These are phyloP conservation scores for Phytophthora vignae DNA, from an alignment of 352 stramenopile genomes.

Conservation along the genomic window DNA sequence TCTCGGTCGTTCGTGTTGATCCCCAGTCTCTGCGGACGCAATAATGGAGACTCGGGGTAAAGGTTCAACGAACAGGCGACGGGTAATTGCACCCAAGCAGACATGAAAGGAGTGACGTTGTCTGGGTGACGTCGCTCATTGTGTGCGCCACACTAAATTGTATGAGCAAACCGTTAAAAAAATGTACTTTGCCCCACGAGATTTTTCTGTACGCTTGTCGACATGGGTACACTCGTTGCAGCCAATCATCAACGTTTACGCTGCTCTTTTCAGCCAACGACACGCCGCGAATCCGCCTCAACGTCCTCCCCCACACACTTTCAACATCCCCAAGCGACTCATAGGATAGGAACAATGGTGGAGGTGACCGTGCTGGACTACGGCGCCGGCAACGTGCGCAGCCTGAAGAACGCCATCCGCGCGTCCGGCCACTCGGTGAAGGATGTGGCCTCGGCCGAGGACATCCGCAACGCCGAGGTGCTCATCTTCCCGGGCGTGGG, in stretches of 20 bases:
- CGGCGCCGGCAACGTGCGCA: slow-evolving; percentile 98
- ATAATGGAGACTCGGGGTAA: slow-evolving; percentile 14
- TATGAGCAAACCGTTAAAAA: neutral
- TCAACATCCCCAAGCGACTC: neutral
- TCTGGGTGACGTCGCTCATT: neutral
- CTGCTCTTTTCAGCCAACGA: slow-evolving; percentile 1
- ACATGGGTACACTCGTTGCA: neutral
- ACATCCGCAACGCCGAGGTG: slow-evolving; percentile 90
- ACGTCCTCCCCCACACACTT: slow-evolving; percentile 4
- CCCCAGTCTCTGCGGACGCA: slow-evolving; percentile 12
- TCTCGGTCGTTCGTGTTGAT: slow-evolving; percentile 21
- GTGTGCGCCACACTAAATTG: slow-evolving; percentile 8
- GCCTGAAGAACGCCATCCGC: slow-evolving; percentile 96
- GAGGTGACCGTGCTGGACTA: slow-evolving; percentile 96
- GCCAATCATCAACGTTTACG: neutral
- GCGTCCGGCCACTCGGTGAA: slow-evolving; percentile 90
- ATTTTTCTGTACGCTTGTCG: neutral
- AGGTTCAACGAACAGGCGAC: slow-evolving; percentile 26
- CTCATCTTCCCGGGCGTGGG: slow-evolving; percentile 91
- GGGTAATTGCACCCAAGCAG: neutral
- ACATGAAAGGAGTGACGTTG: neutral
- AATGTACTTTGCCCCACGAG: neutral
- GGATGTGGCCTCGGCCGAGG: slow-evolving; percentile 87
- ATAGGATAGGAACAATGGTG: slow-evolving; percentile 44
- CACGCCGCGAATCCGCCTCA: neutral